Conservation (phyloP, 2,329 filamentous ascomycete species). For the Shiraia bambusicola region DNA sequence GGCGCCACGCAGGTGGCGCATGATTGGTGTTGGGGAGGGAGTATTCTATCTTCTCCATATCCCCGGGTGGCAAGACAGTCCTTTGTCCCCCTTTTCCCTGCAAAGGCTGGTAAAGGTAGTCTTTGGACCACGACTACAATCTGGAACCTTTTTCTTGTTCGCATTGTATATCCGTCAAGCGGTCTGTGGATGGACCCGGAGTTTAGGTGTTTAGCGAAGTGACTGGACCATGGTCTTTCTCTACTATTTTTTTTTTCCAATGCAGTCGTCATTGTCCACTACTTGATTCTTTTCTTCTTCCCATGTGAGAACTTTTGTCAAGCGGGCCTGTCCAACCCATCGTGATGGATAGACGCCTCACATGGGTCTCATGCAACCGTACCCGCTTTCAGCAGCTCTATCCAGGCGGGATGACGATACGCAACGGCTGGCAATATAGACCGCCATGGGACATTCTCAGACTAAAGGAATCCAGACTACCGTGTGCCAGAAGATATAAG, state of each 20-base stretch:
- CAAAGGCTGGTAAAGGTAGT: neutral
- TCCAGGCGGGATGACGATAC: slow-evolving; percentile 15
- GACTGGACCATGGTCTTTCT: slow-evolving; percentile 25
- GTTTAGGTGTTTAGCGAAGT: slow-evolving; percentile 30
- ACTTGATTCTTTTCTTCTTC: slow-evolving; percentile 18
- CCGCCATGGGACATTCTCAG: slow-evolving; percentile 31
- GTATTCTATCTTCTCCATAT: neutral
- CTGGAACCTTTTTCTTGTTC: slow-evolving; percentile 11
- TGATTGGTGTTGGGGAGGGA: slow-evolving; percentile 21
- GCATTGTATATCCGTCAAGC: slow-evolving; percentile 32
- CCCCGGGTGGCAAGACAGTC: neutral
- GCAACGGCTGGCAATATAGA: slow-evolving; percentile 23
- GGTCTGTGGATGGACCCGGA: slow-evolving; percentile 26
- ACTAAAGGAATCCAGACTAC: slow-evolving; percentile 38
- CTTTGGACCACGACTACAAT: slow-evolving; percentile 18
- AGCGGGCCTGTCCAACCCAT: slow-evolving; percentile 15
- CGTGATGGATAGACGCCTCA: slow-evolving; percentile 14
- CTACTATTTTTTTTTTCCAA: slow-evolving; percentile 16
- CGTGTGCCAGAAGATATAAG: slow-evolving; percentile 32
- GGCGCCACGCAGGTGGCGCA: slow-evolving; percentile 41
- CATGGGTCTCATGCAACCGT: slow-evolving; percentile 21
- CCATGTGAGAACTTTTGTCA: slow-evolving; percentile 7
- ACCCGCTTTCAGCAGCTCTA: slow-evolving; percentile 28
- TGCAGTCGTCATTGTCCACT: slow-evolving; percentile 13
- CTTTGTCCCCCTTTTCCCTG: slow-evolving; percentile 8